phyloP scores from a whole-genome alignment of 2,329 filamentous ascomycete species.

The Xylariaceae sp. region DNA sequence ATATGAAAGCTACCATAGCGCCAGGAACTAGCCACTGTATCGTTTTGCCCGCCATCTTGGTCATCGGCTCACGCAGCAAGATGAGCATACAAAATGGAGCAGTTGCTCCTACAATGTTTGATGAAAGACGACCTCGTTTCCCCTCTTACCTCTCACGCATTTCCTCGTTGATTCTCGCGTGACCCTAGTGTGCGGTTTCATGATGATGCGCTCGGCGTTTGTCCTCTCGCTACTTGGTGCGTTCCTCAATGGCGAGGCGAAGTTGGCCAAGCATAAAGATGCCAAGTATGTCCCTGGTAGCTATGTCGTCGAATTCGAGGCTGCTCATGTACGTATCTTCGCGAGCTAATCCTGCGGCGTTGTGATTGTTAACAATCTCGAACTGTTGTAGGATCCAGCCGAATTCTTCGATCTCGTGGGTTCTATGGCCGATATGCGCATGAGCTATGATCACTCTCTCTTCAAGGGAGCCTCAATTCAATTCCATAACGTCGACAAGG shows the following conservation, averaged over 20 bases:
- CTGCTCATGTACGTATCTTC: slow-evolving; percentile 40
- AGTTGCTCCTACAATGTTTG: no score
- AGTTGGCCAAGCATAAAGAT: slow-evolving; percentile 7
- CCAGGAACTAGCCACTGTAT: no score
- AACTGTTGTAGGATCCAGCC: slow-evolving; percentile 36
- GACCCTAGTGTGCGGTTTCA: background rate
- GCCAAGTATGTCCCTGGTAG: slow-evolving; percentile 41
- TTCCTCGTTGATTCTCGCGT: no score
- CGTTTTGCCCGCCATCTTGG: no score
- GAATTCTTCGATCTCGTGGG: slow-evolving; percentile 38
- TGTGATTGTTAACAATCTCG: slow-evolving; percentile 3
- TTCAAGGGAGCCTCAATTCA: slow-evolving; percentile 56
- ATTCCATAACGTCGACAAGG: slow-evolving; percentile 45
- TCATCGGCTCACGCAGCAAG: no score
- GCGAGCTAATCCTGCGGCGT: background rate
- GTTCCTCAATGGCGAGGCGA: slow-evolving; percentile 24
- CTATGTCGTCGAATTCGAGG: slow-evolving; percentile 54
- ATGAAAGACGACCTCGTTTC: no score
- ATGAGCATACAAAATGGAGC: no score
- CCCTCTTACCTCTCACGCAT: no score
- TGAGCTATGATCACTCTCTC: slow-evolving; percentile 48
- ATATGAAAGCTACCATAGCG: no score
- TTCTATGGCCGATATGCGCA: slow-evolving; percentile 42
- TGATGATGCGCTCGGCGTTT: slow-evolving; percentile 29
- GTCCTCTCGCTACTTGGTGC: slow-evolving; percentile 27